phyloP scores from a whole-genome alignment of 306 rosid species.

The Cucurbita argyrosperma region DNA sequence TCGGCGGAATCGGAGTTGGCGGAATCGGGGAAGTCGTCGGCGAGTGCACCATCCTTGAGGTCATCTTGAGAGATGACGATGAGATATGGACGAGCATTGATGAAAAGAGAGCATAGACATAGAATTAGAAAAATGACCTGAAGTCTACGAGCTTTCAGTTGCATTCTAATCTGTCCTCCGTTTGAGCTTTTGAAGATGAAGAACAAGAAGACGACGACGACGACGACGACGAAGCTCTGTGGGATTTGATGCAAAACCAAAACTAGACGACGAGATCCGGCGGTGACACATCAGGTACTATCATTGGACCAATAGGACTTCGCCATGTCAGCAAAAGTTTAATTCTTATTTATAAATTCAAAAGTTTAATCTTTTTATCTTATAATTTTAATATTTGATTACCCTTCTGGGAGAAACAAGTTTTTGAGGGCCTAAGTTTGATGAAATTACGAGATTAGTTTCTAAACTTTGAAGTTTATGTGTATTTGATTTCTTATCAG shows the following conservation, averaged over 20 bases:
- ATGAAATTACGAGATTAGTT: too few relatives aligned
- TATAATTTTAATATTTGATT: too few relatives aligned
- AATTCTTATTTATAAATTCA: too few relatives aligned
- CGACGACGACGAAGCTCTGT: neutral
- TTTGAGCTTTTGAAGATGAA: neutral
- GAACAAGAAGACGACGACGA: neutral
- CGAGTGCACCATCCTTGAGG: constrained; percentile 26
- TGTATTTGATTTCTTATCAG: too few relatives aligned
- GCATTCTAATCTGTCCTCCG: neutral
- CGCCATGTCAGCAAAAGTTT: neutral
- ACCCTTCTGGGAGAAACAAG: too few relatives aligned
- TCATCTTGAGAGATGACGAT: constrained; percentile 74
- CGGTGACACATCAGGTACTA: neutral
- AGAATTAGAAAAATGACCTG: constrained; percentile 24
- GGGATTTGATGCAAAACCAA: neutral
- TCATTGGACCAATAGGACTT: neutral
- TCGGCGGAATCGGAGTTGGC: constrained; percentile 48
- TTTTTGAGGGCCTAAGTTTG: too few relatives aligned
- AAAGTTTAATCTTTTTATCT: too few relatives aligned
- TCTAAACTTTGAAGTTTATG: too few relatives aligned
- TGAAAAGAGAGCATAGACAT: constrained; percentile 25
- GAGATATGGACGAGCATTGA: constrained; percentile 47
- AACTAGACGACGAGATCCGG: neutral
- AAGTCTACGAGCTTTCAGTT: constrained; percentile 10
- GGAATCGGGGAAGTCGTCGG: constrained; percentile 43